phyloP scores from a whole-genome alignment of 2,329 filamentous ascomycete genomes.

The Bimuria novae-zelandiae region DNA sequence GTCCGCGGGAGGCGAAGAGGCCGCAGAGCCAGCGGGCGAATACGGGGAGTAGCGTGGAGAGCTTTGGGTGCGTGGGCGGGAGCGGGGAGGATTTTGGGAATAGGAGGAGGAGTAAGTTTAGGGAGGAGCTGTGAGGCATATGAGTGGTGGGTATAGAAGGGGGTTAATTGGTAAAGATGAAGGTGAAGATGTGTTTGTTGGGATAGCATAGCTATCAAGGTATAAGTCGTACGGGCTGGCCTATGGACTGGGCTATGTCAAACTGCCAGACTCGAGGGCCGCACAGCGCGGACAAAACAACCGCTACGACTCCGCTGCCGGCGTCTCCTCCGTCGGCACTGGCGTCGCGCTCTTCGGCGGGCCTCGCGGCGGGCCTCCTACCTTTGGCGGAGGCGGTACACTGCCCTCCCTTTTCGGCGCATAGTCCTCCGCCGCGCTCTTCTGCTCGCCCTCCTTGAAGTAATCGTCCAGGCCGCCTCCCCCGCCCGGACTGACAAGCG shows the following conservation, averaged over 20 bases:
- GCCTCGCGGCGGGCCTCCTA: conserved; percentile 46
- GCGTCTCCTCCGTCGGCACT: conserved; percentile 20
- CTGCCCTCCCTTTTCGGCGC: conserved; percentile 36
- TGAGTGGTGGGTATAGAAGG: conserved; percentile 11
- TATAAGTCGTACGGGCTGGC: too few relatives aligned
- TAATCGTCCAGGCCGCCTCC: conserved; percentile 49
- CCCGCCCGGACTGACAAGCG: conserved; percentile 31
- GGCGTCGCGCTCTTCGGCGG: conserved; percentile 37
- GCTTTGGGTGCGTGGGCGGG: conserved; percentile 11
- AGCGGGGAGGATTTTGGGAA: conserved; percentile 24
- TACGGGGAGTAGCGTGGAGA: conserved; percentile 1
- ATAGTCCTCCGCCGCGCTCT: conserved; percentile 49
- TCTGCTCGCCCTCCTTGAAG: conserved; percentile 52
- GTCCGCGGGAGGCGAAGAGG: conserved; percentile 23
- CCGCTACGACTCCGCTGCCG: neutral
- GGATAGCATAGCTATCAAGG: too few relatives aligned
- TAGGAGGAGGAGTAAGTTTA: conserved; percentile 36
- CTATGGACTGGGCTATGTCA: too few relatives aligned
- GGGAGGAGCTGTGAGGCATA: conserved; percentile 34
- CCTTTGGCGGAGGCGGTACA: conserved; percentile 45
- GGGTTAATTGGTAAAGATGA: neutral
- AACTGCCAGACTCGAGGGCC: too few relatives aligned
- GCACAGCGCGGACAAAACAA: too few relatives aligned
- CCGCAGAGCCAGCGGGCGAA: conserved; percentile 19
- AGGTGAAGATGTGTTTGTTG: neutral